Evolutionary conservation across 352 stramenopile species (phyloP).

Genomic region (Phytophthora rubi): DNA sequence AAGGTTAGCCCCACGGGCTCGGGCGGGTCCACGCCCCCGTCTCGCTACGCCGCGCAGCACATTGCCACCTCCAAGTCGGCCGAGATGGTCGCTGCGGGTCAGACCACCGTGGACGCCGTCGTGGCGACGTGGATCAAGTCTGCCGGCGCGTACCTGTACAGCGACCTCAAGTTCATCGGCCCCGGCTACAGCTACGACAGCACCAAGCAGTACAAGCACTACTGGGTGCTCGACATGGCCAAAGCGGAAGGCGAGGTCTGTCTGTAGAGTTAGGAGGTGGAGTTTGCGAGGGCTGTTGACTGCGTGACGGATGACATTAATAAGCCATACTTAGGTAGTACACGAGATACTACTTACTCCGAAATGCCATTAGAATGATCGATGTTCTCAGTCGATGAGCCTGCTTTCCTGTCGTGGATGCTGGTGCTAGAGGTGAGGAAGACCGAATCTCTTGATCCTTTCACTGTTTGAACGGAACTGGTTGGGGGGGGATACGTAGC

Average conservation of each 20-base stretch:
- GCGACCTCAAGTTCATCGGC: conserved; percentile 32
- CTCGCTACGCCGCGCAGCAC: conserved; percentile 29
- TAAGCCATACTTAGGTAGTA: no score
- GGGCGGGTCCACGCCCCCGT: conserved; percentile 36
- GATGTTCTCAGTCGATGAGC: no score
- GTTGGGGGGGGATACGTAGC: no score
- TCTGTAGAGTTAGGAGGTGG: conserved; percentile 1
- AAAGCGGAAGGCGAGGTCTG: conserved; percentile 28
- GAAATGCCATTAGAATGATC: no score
- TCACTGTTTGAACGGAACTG: no score
- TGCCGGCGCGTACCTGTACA: conserved; percentile 39
- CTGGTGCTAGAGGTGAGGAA: no score
- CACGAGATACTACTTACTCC: no score
- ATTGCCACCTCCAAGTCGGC: conserved; percentile 22
- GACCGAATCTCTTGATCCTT: no score
- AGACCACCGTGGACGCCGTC: conserved; percentile 35
- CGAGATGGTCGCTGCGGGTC: conserved; percentile 49
- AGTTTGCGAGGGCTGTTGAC: neutral
- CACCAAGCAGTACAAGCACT: conserved; percentile 35
- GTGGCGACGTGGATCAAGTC: conserved; percentile 53
- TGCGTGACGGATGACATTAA: neutral
- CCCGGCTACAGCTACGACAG: conserved; percentile 34
- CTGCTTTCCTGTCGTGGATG: no score
- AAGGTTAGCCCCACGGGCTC: conserved; percentile 29
- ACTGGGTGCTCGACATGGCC: conserved; percentile 42